phyloP scores from a whole-genome alignment of 2,329 filamentous ascomycete species.

The Neonectria neomacrospora region DNA sequence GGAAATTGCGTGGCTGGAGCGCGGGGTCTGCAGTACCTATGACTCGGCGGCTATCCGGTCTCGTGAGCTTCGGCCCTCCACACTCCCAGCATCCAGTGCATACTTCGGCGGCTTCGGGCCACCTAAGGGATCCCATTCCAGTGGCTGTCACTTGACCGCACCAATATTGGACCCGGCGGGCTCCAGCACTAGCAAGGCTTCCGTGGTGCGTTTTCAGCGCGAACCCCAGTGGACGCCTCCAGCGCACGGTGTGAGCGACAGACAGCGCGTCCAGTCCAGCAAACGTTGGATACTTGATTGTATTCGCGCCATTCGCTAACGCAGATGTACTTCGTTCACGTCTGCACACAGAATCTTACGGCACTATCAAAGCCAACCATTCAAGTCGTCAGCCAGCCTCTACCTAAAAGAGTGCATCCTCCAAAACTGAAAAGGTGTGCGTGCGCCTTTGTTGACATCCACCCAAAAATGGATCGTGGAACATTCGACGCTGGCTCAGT shows the following conservation, averaged over 20 bases:
- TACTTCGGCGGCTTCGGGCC: constrained; percentile 35
- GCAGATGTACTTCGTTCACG: neutral
- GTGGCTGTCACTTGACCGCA: constrained; percentile 42
- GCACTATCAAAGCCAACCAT: constrained; percentile 1
- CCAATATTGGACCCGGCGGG: constrained; percentile 29
- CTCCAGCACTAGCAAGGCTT: constrained; percentile 25
- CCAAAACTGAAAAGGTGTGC: constrained; percentile 4
- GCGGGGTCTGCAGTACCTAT: constrained; percentile 33
- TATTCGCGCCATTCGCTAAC: neutral
- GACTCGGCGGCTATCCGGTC: constrained; percentile 36
- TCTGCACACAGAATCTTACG: neutral
- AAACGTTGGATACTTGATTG: neutral
- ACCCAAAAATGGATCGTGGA: constrained; percentile 35
- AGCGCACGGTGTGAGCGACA: constrained; percentile 18
- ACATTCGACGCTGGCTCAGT: constrained; percentile 34
- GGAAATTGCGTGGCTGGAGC: constrained; percentile 23
- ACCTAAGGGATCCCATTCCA: constrained; percentile 39
- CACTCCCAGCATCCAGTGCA: constrained; percentile 39
- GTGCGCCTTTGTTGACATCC: constrained; percentile 30
- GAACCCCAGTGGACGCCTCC: constrained; percentile 14
- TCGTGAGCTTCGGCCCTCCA: constrained; percentile 25
- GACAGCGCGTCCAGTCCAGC: neutral
- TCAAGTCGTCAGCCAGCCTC: neutral
- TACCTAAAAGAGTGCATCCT: neutral
- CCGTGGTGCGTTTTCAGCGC: constrained; percentile 18